Evolutionary conservation across 192 early-diverging fungal genomes (phyloP).

Genomic region (Podila epicladia): DNA sequence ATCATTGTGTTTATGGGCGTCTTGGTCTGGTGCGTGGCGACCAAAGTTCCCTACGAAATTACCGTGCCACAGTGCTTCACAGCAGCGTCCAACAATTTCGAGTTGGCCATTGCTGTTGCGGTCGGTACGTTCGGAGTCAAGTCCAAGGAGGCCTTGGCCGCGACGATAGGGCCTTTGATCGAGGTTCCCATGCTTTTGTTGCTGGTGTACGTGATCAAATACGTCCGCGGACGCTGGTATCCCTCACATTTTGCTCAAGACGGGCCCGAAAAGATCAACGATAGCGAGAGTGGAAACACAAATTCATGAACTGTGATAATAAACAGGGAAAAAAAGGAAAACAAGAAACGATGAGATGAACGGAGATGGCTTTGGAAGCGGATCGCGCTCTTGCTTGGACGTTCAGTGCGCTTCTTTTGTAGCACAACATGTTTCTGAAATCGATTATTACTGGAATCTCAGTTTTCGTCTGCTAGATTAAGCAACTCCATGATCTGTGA

Average conservation of each 20-base stretch:
- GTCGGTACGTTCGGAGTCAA: constrained; percentile 72
- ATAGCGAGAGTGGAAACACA: neutral
- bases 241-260: neutral
- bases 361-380: no score
- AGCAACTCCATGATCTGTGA: no score
- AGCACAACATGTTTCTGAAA: no score
- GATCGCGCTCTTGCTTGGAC: no score
- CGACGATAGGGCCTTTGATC: constrained; percentile 74
- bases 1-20: constrained; percentile 61
- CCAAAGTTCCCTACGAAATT: constrained; percentile 54
- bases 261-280: constrained; percentile 1
- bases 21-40: constrained; percentile 47
- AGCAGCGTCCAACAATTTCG: constrained; percentile 75
- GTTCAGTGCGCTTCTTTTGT: no score
- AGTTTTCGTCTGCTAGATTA: no score
- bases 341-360: no score
- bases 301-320: no score
- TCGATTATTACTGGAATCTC: no score
- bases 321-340: no score
- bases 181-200: constrained; percentile 74
- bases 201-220: constrained; percentile 61
- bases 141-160: constrained; percentile 68
- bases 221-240: constrained; percentile 20
- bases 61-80: constrained; percentile 72
- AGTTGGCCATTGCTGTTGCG: constrained; percentile 80